A percentile compares a stretch with the other conserved stretches of the same genome.
phyloP scores from a whole-genome alignment of 2,329 filamentous ascomycete species.

The Nigrograna mackinnonii region DNA sequence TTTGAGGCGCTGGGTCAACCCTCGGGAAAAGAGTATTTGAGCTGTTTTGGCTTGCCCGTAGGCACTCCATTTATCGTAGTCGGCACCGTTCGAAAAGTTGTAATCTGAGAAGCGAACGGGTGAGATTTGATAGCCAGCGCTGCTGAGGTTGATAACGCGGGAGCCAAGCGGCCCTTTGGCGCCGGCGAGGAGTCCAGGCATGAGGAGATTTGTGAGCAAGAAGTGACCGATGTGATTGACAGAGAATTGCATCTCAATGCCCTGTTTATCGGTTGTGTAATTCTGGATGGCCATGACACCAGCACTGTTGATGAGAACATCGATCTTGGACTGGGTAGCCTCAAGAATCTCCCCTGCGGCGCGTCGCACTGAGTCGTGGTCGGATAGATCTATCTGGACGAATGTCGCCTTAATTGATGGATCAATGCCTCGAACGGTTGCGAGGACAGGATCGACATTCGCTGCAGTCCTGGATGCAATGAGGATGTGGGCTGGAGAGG shows the following conservation, averaged over 20 bases:
- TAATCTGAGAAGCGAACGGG: conserved; percentile 3
- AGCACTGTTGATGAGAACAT: conserved; percentile 44
- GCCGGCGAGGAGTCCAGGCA: conserved; percentile 12
- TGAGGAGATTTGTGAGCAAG: conserved; percentile 38
- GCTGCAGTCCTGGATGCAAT: not conserved
- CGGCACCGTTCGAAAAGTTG: conserved; percentile 6
- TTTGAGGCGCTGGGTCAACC: conserved; percentile 8
- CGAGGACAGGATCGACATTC: not conserved
- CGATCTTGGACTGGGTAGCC: conserved; percentile 17
- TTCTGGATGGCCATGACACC: conserved; percentile 19
- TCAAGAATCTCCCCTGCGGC: conserved; percentile 25
- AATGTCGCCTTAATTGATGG: conserved; percentile 24
- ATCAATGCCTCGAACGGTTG: not conserved
- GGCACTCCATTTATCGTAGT: conserved; percentile 12
- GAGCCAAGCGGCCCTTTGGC: conserved; percentile 20
- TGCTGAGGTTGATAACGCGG: conserved; percentile 15
- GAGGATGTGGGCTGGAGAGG: not conserved
- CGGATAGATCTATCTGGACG: conserved; percentile 31
- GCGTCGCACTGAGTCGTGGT: conserved; percentile 25
- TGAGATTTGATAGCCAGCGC: not conserved
- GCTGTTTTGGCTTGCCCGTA: conserved; percentile 21
- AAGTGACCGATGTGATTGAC: conserved; percentile 50
- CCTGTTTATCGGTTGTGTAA: conserved; percentile 31
- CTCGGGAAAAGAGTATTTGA: conserved; percentile 11
- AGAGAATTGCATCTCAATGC: conserved; percentile 48